Evolutionary conservation across 1,284 basidiomycete genomes (phyloP).

Genomic region (Ganoderma lingzhi): DNA sequence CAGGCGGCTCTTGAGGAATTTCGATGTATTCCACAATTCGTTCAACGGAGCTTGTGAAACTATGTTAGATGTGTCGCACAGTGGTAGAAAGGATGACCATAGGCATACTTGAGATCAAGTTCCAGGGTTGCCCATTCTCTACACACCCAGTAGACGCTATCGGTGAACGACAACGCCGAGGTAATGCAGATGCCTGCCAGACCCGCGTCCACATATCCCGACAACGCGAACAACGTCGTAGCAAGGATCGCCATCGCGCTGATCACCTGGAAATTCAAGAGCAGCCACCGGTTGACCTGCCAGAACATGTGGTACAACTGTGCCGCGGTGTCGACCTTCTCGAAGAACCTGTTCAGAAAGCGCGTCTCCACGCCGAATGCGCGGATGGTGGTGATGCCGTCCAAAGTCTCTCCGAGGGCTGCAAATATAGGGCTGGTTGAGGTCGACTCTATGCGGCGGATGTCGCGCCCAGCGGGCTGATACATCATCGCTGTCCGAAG

Average conservation of each 20-base stretch:
- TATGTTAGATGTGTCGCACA: not conserved
- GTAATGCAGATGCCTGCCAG: conserved; percentile 89
- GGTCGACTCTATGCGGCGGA: conserved; percentile 82
- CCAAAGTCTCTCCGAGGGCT: conserved; percentile 82
- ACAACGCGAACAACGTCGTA: conserved; percentile 82
- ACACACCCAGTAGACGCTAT: conserved; percentile 74
- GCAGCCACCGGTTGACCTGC: conserved; percentile 85
- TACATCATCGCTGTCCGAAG: conserved; percentile 76
- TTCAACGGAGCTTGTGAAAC: conserved; percentile 73
- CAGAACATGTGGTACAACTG: conserved; percentile 83
- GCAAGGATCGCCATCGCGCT: conserved; percentile 70
- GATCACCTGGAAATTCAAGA: conserved; percentile 80
- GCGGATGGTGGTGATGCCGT: conserved; percentile 85
- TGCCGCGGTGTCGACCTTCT: conserved; percentile 70
- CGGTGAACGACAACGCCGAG: conserved; percentile 71
- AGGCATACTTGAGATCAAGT: conserved; percentile 68
- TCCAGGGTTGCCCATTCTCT: conserved; percentile 67
- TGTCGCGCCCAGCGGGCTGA: conserved; percentile 77
- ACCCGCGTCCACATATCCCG: conserved; percentile 74
- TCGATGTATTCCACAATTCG: conserved; percentile 89
- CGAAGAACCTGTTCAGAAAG: conserved; percentile 79
- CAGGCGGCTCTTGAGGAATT: conserved; percentile 86
- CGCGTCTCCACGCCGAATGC: conserved; percentile 86
- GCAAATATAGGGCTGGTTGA: conserved; percentile 77
- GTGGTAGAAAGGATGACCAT: not conserved